Evolutionary conservation across 345 rosid genomes (phyloP).

Genomic region (Euclidium syriacum): DNA sequence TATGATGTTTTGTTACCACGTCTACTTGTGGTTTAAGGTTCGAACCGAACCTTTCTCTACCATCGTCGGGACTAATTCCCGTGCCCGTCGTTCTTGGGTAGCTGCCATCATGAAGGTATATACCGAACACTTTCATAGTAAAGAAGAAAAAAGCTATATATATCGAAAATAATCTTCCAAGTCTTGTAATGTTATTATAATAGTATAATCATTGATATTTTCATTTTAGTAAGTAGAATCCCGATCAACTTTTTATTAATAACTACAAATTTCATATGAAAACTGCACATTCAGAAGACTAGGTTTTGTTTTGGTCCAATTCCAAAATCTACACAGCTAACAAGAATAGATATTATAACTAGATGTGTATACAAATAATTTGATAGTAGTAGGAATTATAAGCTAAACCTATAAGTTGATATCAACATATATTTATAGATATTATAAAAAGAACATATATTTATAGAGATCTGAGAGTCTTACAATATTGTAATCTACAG

Average conservation of each 20-base stretch:
- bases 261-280: not conserved
- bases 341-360: no score
- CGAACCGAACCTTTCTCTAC: slow-evolving; percentile 70
- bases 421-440: not conserved
- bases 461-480: no score
- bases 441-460: no score
- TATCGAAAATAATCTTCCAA: not conserved
- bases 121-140: not conserved
- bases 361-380: not conserved
- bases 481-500: no score
- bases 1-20: slow-evolving; percentile 46
- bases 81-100: slow-evolving; percentile 69
- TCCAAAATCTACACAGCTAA: not conserved
- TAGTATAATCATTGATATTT: not conserved
- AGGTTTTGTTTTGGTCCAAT: not conserved
- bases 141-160: not conserved
- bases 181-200: not conserved
- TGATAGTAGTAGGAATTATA: no score
- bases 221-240: not conserved
- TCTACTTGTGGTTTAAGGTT: slow-evolving; percentile 68
- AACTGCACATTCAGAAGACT: not conserved
- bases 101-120: slow-evolving; percentile 75
- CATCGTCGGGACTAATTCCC: slow-evolving; percentile 66
- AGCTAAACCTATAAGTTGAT: not conserved
- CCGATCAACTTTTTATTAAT: not conserved